Percentiles rank a stretch among this genome's conserved stretches.
Conservation (phyloP, 1,284 basidiomycete genomes). For the Fomitopsis betulina region DNA sequence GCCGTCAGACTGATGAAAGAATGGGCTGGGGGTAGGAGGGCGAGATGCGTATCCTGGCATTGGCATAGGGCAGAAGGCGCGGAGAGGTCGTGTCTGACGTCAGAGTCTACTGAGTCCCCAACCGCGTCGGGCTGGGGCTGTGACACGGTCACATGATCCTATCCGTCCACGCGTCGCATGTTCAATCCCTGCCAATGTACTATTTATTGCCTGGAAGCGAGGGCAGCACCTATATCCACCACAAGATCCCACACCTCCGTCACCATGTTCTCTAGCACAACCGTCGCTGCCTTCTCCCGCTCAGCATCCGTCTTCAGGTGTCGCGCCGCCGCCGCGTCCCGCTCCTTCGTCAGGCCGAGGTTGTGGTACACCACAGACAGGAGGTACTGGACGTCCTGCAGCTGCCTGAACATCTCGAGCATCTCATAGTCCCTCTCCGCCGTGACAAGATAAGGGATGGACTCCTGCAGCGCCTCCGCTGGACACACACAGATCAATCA, state of each 20-base stretch:
- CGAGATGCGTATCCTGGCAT: not conserved
- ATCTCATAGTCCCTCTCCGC: conserved; percentile 60
- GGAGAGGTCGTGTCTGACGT: not conserved
- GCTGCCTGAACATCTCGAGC: conserved; percentile 54
- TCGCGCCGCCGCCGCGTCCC: conserved; percentile 49
- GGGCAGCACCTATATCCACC: conserved; percentile 47
- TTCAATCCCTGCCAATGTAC: too few relatives aligned
- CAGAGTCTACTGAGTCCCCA: not conserved
- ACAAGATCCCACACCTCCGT: conserved; percentile 55
- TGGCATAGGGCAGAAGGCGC: not conserved
- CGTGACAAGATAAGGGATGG: conserved; percentile 53
- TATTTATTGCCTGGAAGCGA: conserved; percentile 41
- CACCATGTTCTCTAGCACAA: conserved; percentile 47
- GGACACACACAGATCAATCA: conserved; percentile 4
- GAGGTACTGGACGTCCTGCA: conserved; percentile 66
- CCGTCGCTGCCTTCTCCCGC: conserved; percentile 35
- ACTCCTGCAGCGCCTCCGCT: conserved; percentile 48
- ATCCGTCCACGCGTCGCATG: not conserved
- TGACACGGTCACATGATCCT: not conserved
- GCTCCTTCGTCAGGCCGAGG: conserved; percentile 46
- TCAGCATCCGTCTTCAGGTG: conserved; percentile 43
- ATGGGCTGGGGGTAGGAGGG: not conserved
- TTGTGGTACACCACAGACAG: conserved; percentile 69
- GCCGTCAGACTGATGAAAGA: not conserved
- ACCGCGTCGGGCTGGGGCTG: not conserved